Evolutionary conservation across 768 basidiomycete genomes (phyloP), one percentile per base, ranked within the genome.

Genomic region (Guyanaporus albipodus): DNA sequence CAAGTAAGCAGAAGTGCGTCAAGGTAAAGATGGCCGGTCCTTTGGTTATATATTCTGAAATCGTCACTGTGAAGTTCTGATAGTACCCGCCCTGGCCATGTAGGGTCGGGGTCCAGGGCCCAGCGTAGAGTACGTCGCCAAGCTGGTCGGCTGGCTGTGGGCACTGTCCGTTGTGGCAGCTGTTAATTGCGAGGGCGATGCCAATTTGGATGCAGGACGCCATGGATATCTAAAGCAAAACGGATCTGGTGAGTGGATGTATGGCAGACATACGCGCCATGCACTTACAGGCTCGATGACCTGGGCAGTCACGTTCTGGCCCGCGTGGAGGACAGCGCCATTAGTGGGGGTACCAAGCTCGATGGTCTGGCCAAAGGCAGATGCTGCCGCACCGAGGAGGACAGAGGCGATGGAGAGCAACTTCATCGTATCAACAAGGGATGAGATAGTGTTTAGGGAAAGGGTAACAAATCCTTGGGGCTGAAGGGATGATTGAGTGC

Each of bases 21-120:
- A 65, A 44, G 8, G 62, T 62, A 38, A 67, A 62, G 31, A 65
- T 50, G 26, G 64, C 62, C 22, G 46, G 58, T 42, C 64, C 64
- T 11, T 40, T 0, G 2, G 34, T 1, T 32, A 49, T 15, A n/a
- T 40, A 52, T 4, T 11, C 0, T 0, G 54, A 8, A 4, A 65
- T 18, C n/a, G 51, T 53, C 14, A 67, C 12, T 12, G 56, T 50
- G 21, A 67, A 66, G 46, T 67, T 56, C 48, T 67, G 60, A 42
- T 66, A 66, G 44, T 10, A 55, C 21, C 60, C 63, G 11, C 53
- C 54, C 7, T 34, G 34, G 3, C n/a, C 0, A 21, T 62, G 58
- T 12, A 0, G 18, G 2, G 59, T 56, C 4, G 65, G 64, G 0
- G 41, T 56, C 58, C 60, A 66, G 4, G 63, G 54, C 1, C 65